phyloP scores from a whole-genome alignment of 768 basidiomycete genomes.

The Nevesoporus exiguus region DNA sequence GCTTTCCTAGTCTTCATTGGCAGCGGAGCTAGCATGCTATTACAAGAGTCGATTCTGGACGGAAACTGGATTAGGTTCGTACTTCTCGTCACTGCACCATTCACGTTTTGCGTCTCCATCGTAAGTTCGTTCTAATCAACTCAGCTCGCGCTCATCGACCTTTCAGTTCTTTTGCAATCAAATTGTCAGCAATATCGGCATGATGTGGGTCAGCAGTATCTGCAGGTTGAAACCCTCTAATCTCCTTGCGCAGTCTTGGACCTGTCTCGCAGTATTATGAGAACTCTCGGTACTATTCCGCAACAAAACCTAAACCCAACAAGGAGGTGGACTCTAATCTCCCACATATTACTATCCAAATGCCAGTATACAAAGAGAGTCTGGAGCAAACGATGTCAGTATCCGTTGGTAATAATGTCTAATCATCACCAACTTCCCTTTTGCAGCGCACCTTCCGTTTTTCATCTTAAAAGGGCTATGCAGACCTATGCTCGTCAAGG shows the following conservation, averaged over 20 bases:
- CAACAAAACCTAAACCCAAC: constrained; percentile 57
- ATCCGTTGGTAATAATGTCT: not conserved
- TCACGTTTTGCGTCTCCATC: constrained; percentile 72
- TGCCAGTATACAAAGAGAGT: constrained; percentile 89
- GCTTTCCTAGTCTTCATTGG: constrained; percentile 59
- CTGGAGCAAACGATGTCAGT: constrained; percentile 78
- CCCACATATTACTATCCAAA: constrained; percentile 75
- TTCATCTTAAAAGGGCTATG: constrained; percentile 60
- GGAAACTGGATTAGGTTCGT: constrained; percentile 58
- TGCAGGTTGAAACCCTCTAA: not conserved
- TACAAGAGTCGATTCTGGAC: constrained; percentile 71
- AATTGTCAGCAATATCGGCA: constrained; percentile 59
- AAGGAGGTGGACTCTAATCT: constrained; percentile 59
- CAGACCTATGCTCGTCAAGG: constrained; percentile 65
- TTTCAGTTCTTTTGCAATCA: constrained; percentile 71
- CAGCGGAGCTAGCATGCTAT: constrained; percentile 52
- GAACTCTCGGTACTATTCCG: constrained; percentile 82
- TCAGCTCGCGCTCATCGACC: not conserved
- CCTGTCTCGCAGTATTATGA: constrained; percentile 84
- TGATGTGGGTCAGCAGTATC: constrained; percentile 46
- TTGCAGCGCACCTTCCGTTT: constrained; percentile 61
- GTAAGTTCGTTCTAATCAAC: constrained; percentile 39
- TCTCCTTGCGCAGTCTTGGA: constrained; percentile 50
- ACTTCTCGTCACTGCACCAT: constrained; percentile 61
- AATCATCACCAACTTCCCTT: not conserved